Evolutionary conservation across 163 green algal species (phyloP).

Genomic region (Chloromonas sp.): DNA sequence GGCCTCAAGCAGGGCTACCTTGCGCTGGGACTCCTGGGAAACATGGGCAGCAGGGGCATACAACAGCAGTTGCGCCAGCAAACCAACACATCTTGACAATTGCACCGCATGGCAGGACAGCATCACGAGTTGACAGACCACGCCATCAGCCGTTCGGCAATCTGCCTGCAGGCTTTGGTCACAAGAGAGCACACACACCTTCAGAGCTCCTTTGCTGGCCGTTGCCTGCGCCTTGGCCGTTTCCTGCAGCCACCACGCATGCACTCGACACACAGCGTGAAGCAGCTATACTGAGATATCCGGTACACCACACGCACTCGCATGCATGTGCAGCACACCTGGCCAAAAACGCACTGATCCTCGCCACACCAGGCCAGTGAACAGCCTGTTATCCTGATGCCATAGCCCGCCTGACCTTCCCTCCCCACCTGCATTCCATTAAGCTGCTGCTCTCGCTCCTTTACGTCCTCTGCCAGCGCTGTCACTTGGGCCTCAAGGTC

Average conservation of each 20-base stretch:
- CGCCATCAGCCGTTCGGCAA: background rate
- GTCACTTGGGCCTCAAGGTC: background rate
- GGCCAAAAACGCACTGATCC: too few relatives aligned
- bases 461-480: background rate
- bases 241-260: background rate
- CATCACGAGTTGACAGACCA: background rate
- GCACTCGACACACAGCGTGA: background rate
- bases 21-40: slow-evolving; percentile 24
- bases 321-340: background rate
- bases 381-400: background rate
- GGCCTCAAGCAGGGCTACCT: slow-evolving; percentile 22
- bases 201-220: background rate
- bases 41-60: background rate
- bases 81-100: background rate
- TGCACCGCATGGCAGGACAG: too few relatives aligned
- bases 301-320: background rate
- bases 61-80: background rate
- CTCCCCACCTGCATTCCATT: background rate
- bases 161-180: background rate
- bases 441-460: background rate
- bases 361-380: too few relatives aligned
- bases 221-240: background rate
- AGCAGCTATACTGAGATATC: background rate
- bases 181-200: background rate
- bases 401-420: background rate